These are phyloP conservation scores for Coemansia erecta DNA, from an alignment of 192 early-diverging fungal genomes.

Conservation along the genomic window DNA sequence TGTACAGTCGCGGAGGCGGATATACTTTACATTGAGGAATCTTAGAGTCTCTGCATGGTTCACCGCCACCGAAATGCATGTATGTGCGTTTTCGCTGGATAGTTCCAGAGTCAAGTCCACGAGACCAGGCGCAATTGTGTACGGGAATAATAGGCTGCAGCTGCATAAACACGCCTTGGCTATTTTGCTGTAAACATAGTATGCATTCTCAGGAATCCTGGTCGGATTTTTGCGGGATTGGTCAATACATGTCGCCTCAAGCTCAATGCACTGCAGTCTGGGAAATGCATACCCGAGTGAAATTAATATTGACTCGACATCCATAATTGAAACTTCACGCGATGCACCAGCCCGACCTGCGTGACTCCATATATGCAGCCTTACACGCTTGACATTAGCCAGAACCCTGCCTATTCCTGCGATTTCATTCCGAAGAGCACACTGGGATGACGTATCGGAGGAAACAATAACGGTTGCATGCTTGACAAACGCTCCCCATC, in stretches of 20 bases:
- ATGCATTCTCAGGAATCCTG: neutral
- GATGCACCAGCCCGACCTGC: neutral
- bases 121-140: neutral
- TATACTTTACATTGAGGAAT: slow-evolving; percentile 9
- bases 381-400: slow-evolving; percentile 13
- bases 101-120: neutral
- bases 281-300: slow-evolving; percentile 6
- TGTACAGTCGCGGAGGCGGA: slow-evolving; percentile 13
- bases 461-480: slow-evolving; percentile 2
- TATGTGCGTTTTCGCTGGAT: neutral
- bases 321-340: neutral
- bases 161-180: neutral
- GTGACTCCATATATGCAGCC: slow-evolving; percentile 10
- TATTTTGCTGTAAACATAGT: neutral
- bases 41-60: slow-evolving; percentile 18
- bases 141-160: neutral
- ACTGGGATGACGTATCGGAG: neutral
- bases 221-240: neutral
- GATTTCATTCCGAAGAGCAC: neutral
- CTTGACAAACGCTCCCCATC: slow-evolving; percentile 19
- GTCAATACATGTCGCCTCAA: neutral
- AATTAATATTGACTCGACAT: neutral
- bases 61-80: neutral
- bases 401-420: neutral
- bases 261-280: neutral